Evolutionary conservation across 768 basidiomycete species (phyloP).

Genomic region (Phaffia tasmanica): DNA sequence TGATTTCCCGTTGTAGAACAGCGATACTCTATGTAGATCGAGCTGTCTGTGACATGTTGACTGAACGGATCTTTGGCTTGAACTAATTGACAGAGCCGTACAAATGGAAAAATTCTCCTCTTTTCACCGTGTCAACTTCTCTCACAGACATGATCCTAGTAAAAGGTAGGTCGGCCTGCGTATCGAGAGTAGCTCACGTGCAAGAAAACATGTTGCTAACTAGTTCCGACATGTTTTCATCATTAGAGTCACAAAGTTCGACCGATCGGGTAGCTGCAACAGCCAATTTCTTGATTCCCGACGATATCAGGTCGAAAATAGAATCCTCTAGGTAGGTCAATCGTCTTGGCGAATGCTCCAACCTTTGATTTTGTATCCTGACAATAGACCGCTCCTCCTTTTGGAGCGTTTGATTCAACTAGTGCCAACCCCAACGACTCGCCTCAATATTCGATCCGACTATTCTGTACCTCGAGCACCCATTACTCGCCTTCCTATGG

Average conservation of each 20-base stretch:
- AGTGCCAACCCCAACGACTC: slow-evolving; percentile 26
- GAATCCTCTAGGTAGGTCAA: slow-evolving; percentile 9
- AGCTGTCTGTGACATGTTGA: no score
- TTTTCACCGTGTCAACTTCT: slow-evolving; percentile 6
- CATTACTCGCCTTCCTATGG: slow-evolving; percentile 31
- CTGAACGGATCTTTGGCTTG: not conserved
- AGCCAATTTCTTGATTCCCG: not conserved
- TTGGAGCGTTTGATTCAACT: not conserved
- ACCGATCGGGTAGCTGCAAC: slow-evolving; percentile 13
- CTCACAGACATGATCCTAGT: slow-evolving; percentile 6
- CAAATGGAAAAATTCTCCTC: slow-evolving; percentile 17
- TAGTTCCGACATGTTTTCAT: not conserved
- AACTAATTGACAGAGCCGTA: not conserved
- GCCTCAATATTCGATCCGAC: slow-evolving; percentile 33
- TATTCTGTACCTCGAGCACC: slow-evolving; percentile 38
- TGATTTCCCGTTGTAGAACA: no score
- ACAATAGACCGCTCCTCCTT: not conserved
- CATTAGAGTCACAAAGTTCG: slow-evolving; percentile 3
- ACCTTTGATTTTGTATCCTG: not conserved
- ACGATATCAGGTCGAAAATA: slow-evolving; percentile 6
- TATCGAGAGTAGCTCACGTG: not conserved
- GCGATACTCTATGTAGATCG: no score
- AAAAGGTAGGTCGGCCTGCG: slow-evolving; percentile 1
- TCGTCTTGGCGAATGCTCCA: not conserved
- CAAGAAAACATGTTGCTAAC: not conserved